A percentile compares a stretch with the other conserved stretches of the same genome.
These are phyloP conservation scores for Ganoderma boninense DNA, from an alignment of 1,284 basidiomycete genomes.

Conservation along the genomic window DNA sequence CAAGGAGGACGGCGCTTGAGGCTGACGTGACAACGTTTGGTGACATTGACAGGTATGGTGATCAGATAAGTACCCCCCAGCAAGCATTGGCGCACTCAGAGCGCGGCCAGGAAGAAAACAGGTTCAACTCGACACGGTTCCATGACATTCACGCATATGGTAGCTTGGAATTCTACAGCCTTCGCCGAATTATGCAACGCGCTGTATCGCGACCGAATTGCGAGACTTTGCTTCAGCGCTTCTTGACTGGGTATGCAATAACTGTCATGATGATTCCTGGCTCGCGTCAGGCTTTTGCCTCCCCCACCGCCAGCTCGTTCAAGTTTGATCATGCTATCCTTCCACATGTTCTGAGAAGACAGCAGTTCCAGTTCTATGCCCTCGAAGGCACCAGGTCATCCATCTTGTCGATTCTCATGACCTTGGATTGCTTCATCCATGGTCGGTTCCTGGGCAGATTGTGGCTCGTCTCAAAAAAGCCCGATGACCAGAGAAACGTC, in stretches of 20 bases:
- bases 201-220: too few relatives aligned
- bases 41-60: background rate
- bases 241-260: background rate
- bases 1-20: constrained; percentile 5
- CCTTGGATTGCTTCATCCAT: background rate
- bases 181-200: too few relatives aligned
- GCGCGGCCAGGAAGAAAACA: too few relatives aligned
- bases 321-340: background rate
- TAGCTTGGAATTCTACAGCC: too few relatives aligned
- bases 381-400: background rate
- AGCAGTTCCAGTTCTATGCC: background rate
- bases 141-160: too few relatives aligned
- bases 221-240: background rate
- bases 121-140: too few relatives aligned
- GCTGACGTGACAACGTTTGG: background rate
- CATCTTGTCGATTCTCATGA: background rate
- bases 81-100: too few relatives aligned
- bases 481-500: background rate
- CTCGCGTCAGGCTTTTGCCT: background rate
- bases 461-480: background rate
- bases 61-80: too few relatives aligned
- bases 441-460: background rate
- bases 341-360: background rate
- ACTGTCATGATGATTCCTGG: background rate
- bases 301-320: background rate